These are phyloP conservation scores for Berkeleyomyces basicola DNA, from an alignment of 2,329 filamentous ascomycete species.

Conservation along the genomic window DNA sequence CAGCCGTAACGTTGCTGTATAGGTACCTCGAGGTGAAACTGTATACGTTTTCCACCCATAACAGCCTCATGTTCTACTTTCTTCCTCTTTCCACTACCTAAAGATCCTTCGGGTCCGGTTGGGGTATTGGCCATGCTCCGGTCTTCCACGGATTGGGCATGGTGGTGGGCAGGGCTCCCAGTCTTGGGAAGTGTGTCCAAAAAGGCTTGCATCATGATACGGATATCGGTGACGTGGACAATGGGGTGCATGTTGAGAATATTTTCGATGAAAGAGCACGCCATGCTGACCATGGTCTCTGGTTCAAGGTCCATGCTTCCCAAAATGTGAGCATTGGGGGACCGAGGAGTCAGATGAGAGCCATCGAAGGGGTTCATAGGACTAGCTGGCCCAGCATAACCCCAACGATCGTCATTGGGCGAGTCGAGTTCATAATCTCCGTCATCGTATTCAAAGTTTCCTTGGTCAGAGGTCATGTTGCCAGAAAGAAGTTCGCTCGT, in stretches of 20 bases:
- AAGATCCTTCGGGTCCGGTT: neutral
- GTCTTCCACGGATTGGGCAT: neutral
- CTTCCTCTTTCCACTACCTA: slow-evolving; percentile 35
- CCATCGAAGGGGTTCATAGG: slow-evolving; percentile 20
- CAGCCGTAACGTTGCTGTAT: slow-evolving; percentile 17
- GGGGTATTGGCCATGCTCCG: neutral
- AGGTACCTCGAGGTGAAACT: neutral
- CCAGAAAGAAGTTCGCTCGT: neutral
- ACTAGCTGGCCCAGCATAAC: slow-evolving; percentile 36
- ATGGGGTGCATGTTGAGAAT: slow-evolving; percentile 52
- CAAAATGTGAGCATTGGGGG: neutral
- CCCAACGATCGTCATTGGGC: slow-evolving; percentile 34
- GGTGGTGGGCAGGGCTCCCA: neutral
- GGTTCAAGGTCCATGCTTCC: slow-evolving; percentile 30
- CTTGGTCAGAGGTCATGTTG: slow-evolving; percentile 19
- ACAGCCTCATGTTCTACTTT: slow-evolving; percentile 14
- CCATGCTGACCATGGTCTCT: slow-evolving; percentile 33
- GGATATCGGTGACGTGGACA: slow-evolving; percentile 35
- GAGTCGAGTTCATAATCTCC: slow-evolving; percentile 30
- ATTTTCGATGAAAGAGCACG: slow-evolving; percentile 40
- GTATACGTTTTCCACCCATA: neutral
- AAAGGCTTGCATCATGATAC: slow-evolving; percentile 36
- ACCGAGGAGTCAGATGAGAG: neutral
- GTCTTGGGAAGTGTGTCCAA: slow-evolving; percentile 28
- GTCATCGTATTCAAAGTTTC: slow-evolving; percentile 26